Percentiles rank a stretch among this genome's conserved stretches.
Conservation (phyloP, 768 basidiomycete genomes). For the Neoboletus magnificus region DNA sequence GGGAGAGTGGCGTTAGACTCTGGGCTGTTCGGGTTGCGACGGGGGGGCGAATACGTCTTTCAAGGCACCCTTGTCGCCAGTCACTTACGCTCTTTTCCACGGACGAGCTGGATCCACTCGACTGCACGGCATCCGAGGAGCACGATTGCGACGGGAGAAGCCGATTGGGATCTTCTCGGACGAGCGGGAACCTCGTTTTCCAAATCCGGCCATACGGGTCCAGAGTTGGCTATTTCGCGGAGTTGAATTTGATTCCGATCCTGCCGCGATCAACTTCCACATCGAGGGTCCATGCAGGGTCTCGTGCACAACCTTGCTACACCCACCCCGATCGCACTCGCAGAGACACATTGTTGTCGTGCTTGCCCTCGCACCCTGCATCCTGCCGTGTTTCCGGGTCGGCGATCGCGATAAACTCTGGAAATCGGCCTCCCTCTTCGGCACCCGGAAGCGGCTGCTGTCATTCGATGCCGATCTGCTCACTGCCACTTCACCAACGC, state of each 20-base stretch:
- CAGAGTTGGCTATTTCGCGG: conserved; percentile 16
- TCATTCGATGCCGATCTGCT: conserved; percentile 18
- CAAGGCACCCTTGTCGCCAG: background rate
- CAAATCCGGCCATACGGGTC: background rate
- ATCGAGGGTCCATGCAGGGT: conserved; percentile 2
- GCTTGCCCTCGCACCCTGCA: background rate
- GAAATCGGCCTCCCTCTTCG: background rate
- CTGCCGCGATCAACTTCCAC: conserved; percentile 21
- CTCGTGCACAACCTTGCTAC: background rate
- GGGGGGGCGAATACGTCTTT: background rate
- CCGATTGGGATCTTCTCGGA: background rate
- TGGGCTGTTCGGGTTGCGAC: no score
- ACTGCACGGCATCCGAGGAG: conserved; percentile 27
- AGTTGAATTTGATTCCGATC: conserved; percentile 23
- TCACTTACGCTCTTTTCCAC: background rate
- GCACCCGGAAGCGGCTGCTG: conserved; percentile 1
- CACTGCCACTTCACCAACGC: conserved; percentile 1
- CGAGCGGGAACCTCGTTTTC: background rate
- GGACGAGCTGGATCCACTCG: conserved; percentile 1
- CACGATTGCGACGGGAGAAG: background rate
- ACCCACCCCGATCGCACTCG: background rate
- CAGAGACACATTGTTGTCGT: background rate
- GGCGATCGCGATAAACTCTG: background rate
- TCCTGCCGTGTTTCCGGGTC: background rate
- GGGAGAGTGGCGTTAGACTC: background rate